Evolutionary conservation across 768 basidiomycete species (phyloP).

Genomic region (Leucosporidium scottii): DNA sequence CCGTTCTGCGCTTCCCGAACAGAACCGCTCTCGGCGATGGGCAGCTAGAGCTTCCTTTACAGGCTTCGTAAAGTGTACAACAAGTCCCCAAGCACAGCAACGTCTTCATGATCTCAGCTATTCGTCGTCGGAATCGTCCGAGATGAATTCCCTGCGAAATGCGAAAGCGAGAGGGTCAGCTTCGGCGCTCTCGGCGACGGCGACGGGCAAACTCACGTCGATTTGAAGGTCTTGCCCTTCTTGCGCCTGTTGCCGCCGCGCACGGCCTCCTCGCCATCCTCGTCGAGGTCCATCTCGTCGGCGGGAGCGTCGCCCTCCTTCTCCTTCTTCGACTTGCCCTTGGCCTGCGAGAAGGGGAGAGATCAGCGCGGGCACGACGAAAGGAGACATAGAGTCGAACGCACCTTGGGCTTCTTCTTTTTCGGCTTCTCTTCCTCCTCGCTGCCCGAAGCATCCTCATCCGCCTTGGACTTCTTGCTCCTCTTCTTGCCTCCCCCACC

Average conservation of each 20-base stretch:
- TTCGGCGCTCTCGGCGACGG: background rate
- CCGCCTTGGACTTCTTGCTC: constrained; percentile 6
- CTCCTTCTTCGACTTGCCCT: constrained; percentile 12
- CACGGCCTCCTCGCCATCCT: constrained; percentile 14
- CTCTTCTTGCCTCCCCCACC: constrained; percentile 48
- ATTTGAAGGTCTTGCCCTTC: constrained; percentile 4
- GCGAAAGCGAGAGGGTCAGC: background rate
- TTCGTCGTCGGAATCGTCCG: background rate
- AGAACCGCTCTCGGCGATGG: too few relatives aligned
- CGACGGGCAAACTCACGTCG: background rate
- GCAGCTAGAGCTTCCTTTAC: background rate
- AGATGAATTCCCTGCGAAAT: background rate
- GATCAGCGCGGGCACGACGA: background rate
- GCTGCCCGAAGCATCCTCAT: constrained; percentile 29
- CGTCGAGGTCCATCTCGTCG: background rate
- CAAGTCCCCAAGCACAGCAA: background rate
- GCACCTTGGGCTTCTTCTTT: constrained; percentile 41
- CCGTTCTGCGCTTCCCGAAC: too few relatives aligned
- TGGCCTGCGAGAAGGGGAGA: background rate
- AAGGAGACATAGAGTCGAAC: background rate
- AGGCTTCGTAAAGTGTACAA: background rate
- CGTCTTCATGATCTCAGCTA: background rate
- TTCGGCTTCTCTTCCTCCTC: constrained; percentile 39
- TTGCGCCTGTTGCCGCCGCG: constrained; percentile 2
- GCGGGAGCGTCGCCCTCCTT: constrained; percentile 4